Evolutionary conservation across 176 grass and related monocot genomes (phyloP), one percentile per base, ranked within the genome.

Genomic region (Paspalum notatum): DNA sequence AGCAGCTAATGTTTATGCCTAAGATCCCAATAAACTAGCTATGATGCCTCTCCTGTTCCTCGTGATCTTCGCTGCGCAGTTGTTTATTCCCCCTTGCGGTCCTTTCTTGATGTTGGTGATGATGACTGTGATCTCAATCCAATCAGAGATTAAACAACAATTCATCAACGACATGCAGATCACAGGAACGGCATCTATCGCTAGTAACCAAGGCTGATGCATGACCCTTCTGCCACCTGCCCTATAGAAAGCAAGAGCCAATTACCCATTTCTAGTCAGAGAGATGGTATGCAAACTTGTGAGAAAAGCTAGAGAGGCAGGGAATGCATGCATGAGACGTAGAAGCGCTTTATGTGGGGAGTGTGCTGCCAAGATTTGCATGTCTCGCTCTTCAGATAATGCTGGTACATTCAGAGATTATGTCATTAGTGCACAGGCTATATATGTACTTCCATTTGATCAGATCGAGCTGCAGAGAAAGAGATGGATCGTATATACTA

Each of bases 281-380:
- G 32, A 40, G 18, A 12, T 54, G 16, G 47, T 6, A 43, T 65
- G 46, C 57, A 8, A 15, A 14, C 11, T 41, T 62, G 72, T 66
- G 49, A 42, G 69, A 86, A 84, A 78, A 84, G 55, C 32, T 43
- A 42, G 61, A 43, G 55, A 73, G 39, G 86, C 14, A 24, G 69
- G 85, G 16, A 53, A n/a, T 1, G 25, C 21, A 61, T 61, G 60
- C 82, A 72, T 55, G 71, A 64, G 84, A 91, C 68, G 75, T 74
- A 53, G 79, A 32, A 74, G 48, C 78, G 84, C 79, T 71, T 73
- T 67, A 32, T 80, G 67, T 43, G 49, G 38, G 46, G 75, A 12
- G 8, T 79, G 83, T 79, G 74, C 83, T 65, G 22, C 56, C 41
- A 66, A 84, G 76, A 74, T 84, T 39, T 83, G 66, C 76, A 53